Conservation (phyloP, 2,329 filamentous ascomycete genomes). For the Xylariaceae sp. region DNA sequence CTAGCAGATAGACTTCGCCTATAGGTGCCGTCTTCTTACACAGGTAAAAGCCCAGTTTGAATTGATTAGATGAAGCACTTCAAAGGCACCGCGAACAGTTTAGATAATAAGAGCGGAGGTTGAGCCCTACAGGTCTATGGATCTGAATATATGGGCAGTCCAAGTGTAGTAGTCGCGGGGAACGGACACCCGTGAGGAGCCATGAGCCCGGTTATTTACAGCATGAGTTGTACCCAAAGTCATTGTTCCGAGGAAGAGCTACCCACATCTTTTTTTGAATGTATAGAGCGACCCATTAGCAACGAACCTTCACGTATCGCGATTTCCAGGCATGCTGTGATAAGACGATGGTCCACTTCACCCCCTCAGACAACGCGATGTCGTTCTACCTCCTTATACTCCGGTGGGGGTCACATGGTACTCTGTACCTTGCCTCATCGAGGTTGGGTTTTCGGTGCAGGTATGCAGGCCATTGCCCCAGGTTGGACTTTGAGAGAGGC, state of each 20-base stretch:
- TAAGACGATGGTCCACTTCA: constrained; percentile 16
- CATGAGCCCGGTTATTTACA: constrained; percentile 1
- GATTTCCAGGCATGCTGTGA: constrained; percentile 1
- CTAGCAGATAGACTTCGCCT: constrained; percentile 8
- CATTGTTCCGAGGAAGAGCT: neutral
- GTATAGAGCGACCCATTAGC: neutral
- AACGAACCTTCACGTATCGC: neutral
- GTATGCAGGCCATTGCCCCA: neutral
- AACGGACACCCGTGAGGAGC: neutral
- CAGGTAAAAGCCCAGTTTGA: no score
- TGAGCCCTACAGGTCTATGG: neutral
- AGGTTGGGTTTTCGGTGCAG: neutral
- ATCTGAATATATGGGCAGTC: neutral
- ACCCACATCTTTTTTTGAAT: constrained; percentile 5
- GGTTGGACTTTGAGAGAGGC: no score
- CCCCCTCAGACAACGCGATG: constrained; percentile 10
- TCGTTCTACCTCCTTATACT: neutral
- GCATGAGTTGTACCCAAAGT: neutral
- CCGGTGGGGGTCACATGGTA: constrained; percentile 21
- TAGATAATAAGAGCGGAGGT: neutral
- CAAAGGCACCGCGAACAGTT: no score
- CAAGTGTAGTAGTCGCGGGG: neutral
- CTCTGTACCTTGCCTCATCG: neutral
- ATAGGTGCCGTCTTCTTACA: no score
- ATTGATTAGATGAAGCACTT: no score